Base-by-base conservation (phyloP, 1,139 yeast genomes). In the Petasospora fabianii region DNA sequence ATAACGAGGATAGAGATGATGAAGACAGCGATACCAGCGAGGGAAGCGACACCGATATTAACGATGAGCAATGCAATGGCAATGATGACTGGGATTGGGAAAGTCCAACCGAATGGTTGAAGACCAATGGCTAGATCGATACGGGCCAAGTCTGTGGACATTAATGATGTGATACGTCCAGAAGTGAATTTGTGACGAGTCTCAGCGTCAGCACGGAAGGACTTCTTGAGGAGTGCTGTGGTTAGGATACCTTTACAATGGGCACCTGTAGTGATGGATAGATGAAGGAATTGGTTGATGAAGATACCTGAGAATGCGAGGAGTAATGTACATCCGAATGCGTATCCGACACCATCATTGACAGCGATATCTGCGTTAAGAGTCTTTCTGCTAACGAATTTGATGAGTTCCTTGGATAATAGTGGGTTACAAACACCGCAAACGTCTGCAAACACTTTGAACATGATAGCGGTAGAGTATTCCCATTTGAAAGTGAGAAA, bases 141-240 rank as follows among this genome's bases (percentile, higher is more conserved):
- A 54, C 95, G 75, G 20, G 90, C 76, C 41, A 87, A 69, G 57
- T 86, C 96, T 2, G 94, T 80, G 12, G 92, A 82, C 62, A 86
- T 72, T 55, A 85, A 62, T 12, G 85, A 80, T 2, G 95, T 84
- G 41, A 87, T 71, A 47, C 73, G 75, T 43, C 94, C 84, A 18
- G 75, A 68, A 0, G 94, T 77, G 55, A 63, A 84, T 42, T 69
- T 65, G 50, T 75, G 75, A 39, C 74, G 71, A 3, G 92, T 74
- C 42, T 69, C 68, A n/a, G 78, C 73, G 47, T 77, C 73, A 12
- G 87, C 70, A 36, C 60, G 68, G 48, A 84, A 72, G 13, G 90
- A 72, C 57, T 87, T 87, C 43, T 73, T 72, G 43, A 84, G 65
- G 11, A 85, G 61, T 2, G 84, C 80, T 44, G 81, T 80, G 3